A percentile compares a stretch with the other conserved stretches of the same genome.
Conservation (phyloP, 805 yeast genomes). For the Clavispora fructus region DNA sequence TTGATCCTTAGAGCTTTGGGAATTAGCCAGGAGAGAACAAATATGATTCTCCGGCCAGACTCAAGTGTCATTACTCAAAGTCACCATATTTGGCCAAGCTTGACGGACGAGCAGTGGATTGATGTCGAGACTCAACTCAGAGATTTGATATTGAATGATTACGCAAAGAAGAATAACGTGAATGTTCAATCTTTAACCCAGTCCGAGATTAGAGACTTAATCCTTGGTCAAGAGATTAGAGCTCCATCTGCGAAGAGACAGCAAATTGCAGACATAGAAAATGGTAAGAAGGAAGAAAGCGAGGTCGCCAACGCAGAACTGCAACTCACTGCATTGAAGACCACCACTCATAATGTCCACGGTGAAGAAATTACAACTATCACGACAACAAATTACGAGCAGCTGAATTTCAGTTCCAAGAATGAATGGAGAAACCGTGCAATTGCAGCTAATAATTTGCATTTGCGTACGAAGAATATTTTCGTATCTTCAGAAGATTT, state of each 20-base stretch:
- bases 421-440: slow-evolving; percentile 92
- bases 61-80: slow-evolving; percentile 60
- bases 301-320: slow-evolving; percentile 31
- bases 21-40: slow-evolving; percentile 71
- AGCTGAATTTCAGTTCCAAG: slow-evolving; percentile 72
- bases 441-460: slow-evolving; percentile 66
- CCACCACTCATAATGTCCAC: slow-evolving; percentile 82
- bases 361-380: slow-evolving; percentile 96
- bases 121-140: slow-evolving; percentile 82
- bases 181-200: slow-evolving; percentile 85
- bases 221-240: slow-evolving; percentile 87
- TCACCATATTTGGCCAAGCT: slow-evolving; percentile 92
- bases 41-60: slow-evolving; percentile 71
- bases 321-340: slow-evolving; percentile 70
- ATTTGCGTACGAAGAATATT: slow-evolving; percentile 64
- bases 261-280: slow-evolving; percentile 70
- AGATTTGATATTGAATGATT: slow-evolving; percentile 81
- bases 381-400: slow-evolving; percentile 85
- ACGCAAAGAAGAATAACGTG: slow-evolving; percentile 79
- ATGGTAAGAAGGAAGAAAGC: slow-evolving; percentile 31
- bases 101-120: slow-evolving; percentile 86
- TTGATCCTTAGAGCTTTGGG: slow-evolving; percentile 78
- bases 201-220: slow-evolving; percentile 88
- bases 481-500: slow-evolving; percentile 63
- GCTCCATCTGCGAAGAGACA: slow-evolving; percentile 88